phyloP scores from a whole-genome alignment of 495 filamentous ascomycete species.

The Penicillium lagena region DNA sequence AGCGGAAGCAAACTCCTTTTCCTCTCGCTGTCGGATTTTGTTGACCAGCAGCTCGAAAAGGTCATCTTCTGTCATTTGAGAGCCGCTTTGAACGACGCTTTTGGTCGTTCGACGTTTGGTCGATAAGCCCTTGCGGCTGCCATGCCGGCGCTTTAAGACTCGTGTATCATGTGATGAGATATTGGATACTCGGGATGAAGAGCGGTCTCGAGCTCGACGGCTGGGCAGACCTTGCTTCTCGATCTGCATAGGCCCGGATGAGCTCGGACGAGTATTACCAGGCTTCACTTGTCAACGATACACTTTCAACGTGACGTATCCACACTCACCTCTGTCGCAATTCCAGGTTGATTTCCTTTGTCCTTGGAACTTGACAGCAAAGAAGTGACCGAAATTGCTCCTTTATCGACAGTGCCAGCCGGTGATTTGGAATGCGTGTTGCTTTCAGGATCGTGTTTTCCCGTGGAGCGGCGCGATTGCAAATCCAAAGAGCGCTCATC shows the following conservation, averaged over 20 bases:
- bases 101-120: too few species aligned
- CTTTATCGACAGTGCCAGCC: too few species aligned
- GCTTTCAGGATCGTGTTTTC: too few species aligned
- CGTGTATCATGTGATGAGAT: slow-evolving; percentile 3
- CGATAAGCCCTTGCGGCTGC: slow-evolving; percentile 1
- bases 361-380: too few species aligned
- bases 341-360: too few species aligned
- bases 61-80: slow-evolving; percentile 24
- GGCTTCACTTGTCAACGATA: too few species aligned
- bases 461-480: too few species aligned
- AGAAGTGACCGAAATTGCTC: too few species aligned
- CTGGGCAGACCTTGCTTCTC: not conserved
- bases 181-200: not conserved
- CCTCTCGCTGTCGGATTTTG: slow-evolving; percentile 29
- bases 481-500: too few species aligned
- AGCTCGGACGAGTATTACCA: not conserved
- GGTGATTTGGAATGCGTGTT: too few species aligned
- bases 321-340: too few species aligned
- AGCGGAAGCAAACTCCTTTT: slow-evolving; percentile 19
- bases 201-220: not conserved
- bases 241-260: not conserved
- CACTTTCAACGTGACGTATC: too few species aligned
- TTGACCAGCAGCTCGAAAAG: slow-evolving; percentile 32
- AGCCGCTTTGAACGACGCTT: not conserved
- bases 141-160: slow-evolving; percentile 9